Percentiles rank a stretch among this genome's conserved stretches.
phyloP scores from a whole-genome alignment of 371 early-diverging fungal species.

The Dichotomocladium elegans region DNA sequence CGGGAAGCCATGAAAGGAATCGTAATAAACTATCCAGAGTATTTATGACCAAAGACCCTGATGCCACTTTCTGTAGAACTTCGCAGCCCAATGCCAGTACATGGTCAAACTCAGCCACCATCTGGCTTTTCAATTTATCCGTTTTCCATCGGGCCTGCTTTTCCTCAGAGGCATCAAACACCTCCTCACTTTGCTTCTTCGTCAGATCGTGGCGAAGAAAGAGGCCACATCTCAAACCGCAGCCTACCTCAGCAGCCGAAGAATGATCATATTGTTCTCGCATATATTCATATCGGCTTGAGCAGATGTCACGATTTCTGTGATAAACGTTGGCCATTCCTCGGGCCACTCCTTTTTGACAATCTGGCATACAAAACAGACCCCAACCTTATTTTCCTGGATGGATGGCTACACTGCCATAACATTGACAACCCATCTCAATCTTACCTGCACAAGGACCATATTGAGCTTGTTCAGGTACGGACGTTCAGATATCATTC shows the following conservation, averaged over 20 bases:
- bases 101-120: conserved; percentile 78
- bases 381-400: neutral
- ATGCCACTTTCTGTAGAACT: conserved; percentile 75
- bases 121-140: conserved; percentile 77
- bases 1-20: conserved; percentile 93
- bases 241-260: conserved; percentile 82
- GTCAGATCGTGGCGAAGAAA: too few relatives aligned
- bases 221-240: too few relatives aligned
- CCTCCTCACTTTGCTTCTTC: conserved; percentile 90
- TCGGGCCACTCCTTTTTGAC: conserved; percentile 99
- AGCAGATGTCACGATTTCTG: conserved; percentile 87
- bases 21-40: conserved; percentile 13
- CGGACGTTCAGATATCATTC: conserved; percentile 36
- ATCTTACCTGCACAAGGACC: conserved; percentile 78
- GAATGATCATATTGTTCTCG: conserved; percentile 95
- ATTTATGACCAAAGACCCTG: conserved; percentile 68
- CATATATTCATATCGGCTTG: conserved; percentile 81
- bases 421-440: neutral
- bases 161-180: conserved; percentile 91
- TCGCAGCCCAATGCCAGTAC: conserved; percentile 40
- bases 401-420: too few relatives aligned
- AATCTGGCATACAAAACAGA: conserved; percentile 58
- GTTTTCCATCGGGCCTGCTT: conserved; percentile 89
- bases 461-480: conserved; percentile 82
- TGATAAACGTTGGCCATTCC: conserved; percentile 95